Evolutionary conservation across 345 rosid species (phyloP).

Genomic region (Bretschneidera sinensis): DNA sequence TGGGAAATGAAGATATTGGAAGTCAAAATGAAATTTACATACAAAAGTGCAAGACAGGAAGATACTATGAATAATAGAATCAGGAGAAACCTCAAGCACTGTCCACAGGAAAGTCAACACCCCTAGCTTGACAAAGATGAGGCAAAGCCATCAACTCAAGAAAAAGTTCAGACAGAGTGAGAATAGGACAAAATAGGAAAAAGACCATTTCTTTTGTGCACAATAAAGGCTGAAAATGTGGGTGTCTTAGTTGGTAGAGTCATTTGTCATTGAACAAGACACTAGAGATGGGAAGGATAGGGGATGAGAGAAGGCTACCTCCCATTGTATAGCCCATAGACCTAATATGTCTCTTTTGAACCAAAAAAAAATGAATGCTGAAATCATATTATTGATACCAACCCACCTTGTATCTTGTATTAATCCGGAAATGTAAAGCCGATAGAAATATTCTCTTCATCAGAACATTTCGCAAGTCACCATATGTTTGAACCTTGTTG

Average conservation of each 20-base stretch:
- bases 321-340: too few species aligned
- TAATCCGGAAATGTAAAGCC: constrained; percentile 96
- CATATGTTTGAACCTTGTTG: constrained; percentile 75
- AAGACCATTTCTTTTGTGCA: not conserved
- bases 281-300: too few species aligned
- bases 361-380: too few species aligned
- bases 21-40: too few species aligned
- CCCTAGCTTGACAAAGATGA: not conserved
- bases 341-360: too few species aligned
- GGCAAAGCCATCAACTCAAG: not conserved
- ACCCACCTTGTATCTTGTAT: constrained; percentile 92
- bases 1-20: not conserved
- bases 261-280: too few species aligned
- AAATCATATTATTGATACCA: not conserved
- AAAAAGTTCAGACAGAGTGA: not conserved
- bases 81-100: not conserved
- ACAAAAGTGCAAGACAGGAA: too few species aligned
- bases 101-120: not conserved
- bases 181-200: too few species aligned
- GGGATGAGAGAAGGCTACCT: too few species aligned
- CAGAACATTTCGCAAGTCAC: constrained; percentile 87
- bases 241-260: too few species aligned
- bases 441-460: constrained; percentile 99
- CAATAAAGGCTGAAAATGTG: not conserved
- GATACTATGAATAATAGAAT: not conserved